Evolutionary conservation across 208 protist species (phyloP), one percentile per base, ranked within the genome.

Genomic region (Acanthamoeba sp.): DNA sequence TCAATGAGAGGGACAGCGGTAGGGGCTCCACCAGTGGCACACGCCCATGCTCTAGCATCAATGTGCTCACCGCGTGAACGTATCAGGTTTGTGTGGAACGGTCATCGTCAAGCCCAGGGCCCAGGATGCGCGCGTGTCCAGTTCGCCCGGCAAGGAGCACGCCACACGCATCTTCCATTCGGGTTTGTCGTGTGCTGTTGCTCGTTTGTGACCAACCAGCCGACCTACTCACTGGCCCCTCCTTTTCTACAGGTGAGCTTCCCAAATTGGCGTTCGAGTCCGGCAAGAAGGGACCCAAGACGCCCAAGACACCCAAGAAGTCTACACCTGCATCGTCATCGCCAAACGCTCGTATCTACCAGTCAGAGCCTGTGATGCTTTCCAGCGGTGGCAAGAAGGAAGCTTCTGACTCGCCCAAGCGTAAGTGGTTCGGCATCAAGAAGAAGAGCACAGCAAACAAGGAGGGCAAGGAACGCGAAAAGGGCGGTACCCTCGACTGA

Each of bases 351-450:
- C 24, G 18, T 34, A 29, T 5, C 29, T 64, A n/a, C 57, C 57
- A 64, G 57, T 38, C 64, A 18, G 64, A 71, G 64, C 32, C 64
- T 0, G 20, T 64, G 57, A 3, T 0, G 64, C 64, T 71, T 27
- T 29, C 57, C 57, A 64, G 57, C 64, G 32, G n/a, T n/a, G n/a
- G 0, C 64, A 71, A 71, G 64, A 82, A 82, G 40, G 73, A 82
- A 14, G 32, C 9, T 10, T 32, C 3, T 20, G 73, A 82, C 22
- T 82, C 73, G 20, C 73, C 73, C 38, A 82, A 82, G 73, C 34
- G 73, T 22, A 82, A 82, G 22, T 82, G 73, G 73, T 82, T 82
- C 73, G 73, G 73, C 12, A 82, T 82, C 38, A 82, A 50, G 73
- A 82, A 82, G 73, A 82, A 82, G 73, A 10, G 0, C 64, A 22